These are phyloP conservation scores for Aspergillus japonicus DNA, from an alignment of 2,329 filamentous ascomycete genomes.

Conservation along the genomic window DNA sequence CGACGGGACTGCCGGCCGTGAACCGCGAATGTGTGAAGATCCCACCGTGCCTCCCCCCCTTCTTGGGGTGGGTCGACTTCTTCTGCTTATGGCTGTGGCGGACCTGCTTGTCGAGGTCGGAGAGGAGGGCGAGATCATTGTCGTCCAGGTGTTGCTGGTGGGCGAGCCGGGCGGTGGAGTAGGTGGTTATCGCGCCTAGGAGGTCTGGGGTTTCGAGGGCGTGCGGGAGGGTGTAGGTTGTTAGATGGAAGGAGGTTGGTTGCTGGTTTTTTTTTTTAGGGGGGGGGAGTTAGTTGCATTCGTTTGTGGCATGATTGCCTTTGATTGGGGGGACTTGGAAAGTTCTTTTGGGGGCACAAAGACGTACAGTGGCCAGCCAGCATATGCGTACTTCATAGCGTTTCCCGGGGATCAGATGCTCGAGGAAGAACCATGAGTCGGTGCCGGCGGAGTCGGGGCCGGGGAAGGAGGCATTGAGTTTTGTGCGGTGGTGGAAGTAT, in stretches of 20 bases:
- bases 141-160: slow-evolving; percentile 16
- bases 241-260: slow-evolving; percentile 76
- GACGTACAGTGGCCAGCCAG: slow-evolving; percentile 83
- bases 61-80: not conserved
- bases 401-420: slow-evolving; percentile 65
- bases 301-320: not conserved
- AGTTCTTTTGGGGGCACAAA: not conserved
- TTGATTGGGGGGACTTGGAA: not conserved
- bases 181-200: slow-evolving; percentile 63
- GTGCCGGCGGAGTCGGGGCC: slow-evolving; percentile 54
- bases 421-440: slow-evolving; percentile 76
- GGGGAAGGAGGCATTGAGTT: slow-evolving; percentile 68
- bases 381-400: slow-evolving; percentile 91
- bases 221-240: slow-evolving; percentile 60
- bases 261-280: slow-evolving; percentile 58
- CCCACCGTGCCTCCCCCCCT: not conserved
- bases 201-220: slow-evolving; percentile 64
- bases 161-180: slow-evolving; percentile 54
- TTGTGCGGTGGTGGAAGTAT: slow-evolving; percentile 58
- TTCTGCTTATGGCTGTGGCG: not conserved
- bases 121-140: not conserved
- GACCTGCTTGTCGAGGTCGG: not conserved
- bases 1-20: not conserved
- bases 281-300: slow-evolving; percentile 14
- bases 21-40: not conserved